phyloP scores from a whole-genome alignment of 768 basidiomycete genomes.

The Termitomyces sp. region DNA sequence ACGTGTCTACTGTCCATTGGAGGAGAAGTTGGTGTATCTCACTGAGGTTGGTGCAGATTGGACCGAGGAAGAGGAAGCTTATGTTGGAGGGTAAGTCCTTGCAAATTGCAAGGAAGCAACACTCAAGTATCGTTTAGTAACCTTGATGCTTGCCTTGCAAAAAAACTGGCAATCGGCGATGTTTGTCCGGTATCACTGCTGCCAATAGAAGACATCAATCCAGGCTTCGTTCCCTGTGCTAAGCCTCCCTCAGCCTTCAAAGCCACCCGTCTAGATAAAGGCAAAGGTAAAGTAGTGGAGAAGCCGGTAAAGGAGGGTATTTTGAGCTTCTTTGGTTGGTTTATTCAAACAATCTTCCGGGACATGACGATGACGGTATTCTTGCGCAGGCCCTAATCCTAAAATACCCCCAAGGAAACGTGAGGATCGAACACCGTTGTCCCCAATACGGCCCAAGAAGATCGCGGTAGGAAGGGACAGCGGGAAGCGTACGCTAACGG shows the following conservation, averaged over 20 bases:
- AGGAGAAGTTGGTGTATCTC: slow-evolving; percentile 64
- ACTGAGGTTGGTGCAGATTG: slow-evolving; percentile 54
- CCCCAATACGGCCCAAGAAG: slow-evolving; percentile 17
- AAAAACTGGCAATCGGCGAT: slow-evolving; percentile 61
- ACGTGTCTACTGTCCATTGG: slow-evolving; percentile 78
- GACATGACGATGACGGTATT: neutral
- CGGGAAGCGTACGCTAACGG: slow-evolving; percentile 71
- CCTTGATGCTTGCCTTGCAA: slow-evolving; percentile 60
- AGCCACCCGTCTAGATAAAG: slow-evolving; percentile 25
- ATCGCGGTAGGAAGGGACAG: slow-evolving; percentile 50
- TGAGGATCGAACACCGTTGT: slow-evolving; percentile 7
- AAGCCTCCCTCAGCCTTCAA: slow-evolving; percentile 30
- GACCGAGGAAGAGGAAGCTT: slow-evolving; percentile 59
- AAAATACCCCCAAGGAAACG: slow-evolving; percentile 26
- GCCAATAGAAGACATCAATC: slow-evolving; percentile 79
- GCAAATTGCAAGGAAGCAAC: neutral
- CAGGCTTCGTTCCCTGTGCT: slow-evolving; percentile 49
- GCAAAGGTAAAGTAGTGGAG: slow-evolving; percentile 44
- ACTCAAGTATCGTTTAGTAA: slow-evolving; percentile 37
- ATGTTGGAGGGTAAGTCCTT: slow-evolving; percentile 60
- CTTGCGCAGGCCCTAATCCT: slow-evolving; percentile 35
- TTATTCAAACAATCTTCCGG: neutral
- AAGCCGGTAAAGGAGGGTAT: slow-evolving; percentile 36
- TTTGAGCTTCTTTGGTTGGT: slow-evolving; percentile 62
- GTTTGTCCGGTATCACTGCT: slow-evolving; percentile 63